Evolutionary conservation across 148 eudicot genomes (phyloP).

Genomic region (Bassia scoparia): DNA sequence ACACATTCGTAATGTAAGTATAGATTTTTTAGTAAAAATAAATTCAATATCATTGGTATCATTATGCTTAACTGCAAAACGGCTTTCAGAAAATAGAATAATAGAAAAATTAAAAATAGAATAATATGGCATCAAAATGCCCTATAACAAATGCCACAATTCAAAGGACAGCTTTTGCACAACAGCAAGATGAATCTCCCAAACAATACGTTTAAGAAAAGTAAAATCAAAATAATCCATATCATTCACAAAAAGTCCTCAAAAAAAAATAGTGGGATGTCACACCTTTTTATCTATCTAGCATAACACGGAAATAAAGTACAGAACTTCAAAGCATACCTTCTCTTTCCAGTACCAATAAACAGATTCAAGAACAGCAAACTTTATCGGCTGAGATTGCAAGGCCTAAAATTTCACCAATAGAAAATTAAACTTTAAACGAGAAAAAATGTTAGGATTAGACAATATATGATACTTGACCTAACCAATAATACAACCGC

Average conservation of each 20-base stretch:
- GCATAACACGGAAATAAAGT: not conserved
- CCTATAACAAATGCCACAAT: no score
- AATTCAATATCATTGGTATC: no score
- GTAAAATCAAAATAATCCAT: no score
- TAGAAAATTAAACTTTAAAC: slow-evolving; percentile 1
- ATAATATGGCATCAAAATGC: no score
- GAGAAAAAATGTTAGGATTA: not conserved
- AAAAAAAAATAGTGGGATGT: not conserved
- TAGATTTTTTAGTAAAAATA: no score
- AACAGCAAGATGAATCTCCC: no score
- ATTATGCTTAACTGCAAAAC: no score
- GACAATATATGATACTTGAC: not conserved
- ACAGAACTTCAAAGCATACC: slow-evolving; percentile 37
- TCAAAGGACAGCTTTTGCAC: no score
- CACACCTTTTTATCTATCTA: not conserved
- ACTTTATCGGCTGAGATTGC: slow-evolving; percentile 55
- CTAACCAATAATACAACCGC: not conserved
- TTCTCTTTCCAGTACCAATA: slow-evolving; percentile 87
- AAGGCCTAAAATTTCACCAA: slow-evolving; percentile 48
- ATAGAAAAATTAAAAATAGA: no score
- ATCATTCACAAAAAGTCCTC: not conserved
- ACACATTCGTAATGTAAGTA: no score
- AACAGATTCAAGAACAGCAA: slow-evolving; percentile 65
- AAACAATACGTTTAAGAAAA: no score
- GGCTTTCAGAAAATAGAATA: no score